phyloP scores from a whole-genome alignment of 2,329 filamentous ascomycete species.

The Colletotrichum liaoningense region DNA sequence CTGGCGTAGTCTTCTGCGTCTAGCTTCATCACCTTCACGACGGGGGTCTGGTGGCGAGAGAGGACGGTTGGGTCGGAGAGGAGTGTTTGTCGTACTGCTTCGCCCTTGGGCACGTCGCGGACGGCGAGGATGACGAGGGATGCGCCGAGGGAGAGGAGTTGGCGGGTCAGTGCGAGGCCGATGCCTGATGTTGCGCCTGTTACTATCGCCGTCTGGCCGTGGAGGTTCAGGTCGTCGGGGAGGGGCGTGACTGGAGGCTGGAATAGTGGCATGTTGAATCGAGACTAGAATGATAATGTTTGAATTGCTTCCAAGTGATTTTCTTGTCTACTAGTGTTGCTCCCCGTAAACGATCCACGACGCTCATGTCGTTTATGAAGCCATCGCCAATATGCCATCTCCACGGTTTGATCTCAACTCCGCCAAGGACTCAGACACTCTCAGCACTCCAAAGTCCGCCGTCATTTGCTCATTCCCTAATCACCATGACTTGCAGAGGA shows the following conservation, averaged over 20 bases:
- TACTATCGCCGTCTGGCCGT: conserved; percentile 48
- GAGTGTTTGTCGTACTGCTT: conserved; percentile 37
- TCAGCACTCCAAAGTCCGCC: not conserved
- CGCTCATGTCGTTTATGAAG: not conserved
- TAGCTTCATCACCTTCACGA: conserved; percentile 26
- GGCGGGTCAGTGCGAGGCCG: conserved; percentile 51
- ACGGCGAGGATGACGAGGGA: conserved; percentile 55
- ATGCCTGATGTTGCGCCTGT: conserved; percentile 57
- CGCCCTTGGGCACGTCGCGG: conserved; percentile 44
- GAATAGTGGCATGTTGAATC: not conserved
- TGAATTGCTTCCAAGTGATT: not conserved
- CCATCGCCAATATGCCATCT: not conserved
- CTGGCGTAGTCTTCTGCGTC: conserved; percentile 26
- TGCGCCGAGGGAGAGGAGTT: conserved; percentile 48
- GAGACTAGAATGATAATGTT: not conserved
- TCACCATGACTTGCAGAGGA: not conserved
- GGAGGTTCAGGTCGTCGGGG: conserved; percentile 27
- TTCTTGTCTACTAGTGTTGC: not conserved
- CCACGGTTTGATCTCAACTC: not conserved
- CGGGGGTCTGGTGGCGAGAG: not conserved
- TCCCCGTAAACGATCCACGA: not conserved
- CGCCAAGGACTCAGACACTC: not conserved
- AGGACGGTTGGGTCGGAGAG: conserved; percentile 12
- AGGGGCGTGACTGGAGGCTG: conserved; percentile 1
- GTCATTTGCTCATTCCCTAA: not conserved